Evolutionary conservation across 2,329 filamentous ascomycete genomes (phyloP), one percentile per base, ranked within the genome.

Genomic region (Beauveria australis): DNA sequence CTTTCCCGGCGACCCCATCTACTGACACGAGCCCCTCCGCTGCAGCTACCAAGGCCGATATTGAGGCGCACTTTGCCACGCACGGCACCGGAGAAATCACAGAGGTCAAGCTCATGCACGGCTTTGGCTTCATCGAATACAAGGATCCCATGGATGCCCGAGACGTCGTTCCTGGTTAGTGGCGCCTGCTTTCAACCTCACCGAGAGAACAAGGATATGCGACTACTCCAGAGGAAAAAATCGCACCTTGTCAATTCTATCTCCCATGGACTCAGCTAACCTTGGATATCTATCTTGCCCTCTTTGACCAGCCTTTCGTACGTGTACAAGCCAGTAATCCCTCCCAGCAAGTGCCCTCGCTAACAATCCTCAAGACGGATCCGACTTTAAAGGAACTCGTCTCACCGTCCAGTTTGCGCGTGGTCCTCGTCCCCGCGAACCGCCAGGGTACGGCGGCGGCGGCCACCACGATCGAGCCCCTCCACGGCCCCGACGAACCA

Each of bases 31-130:
- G 71, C 46, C 44, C 26, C 71, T 73, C 70, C 49, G 73, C 71
- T 74, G 74, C 79, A 95, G 92, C 91, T 79, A 97, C 92, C 77
- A 97, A 97, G 81, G 87, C 90, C 77, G 93, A 99, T 75, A 89
- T 99, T 75, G 92, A 97, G 79, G 86, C 87, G 70, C 93, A 97
- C 77, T 99, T 99, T 79, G 88, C 88, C 75, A 91, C 87, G 72
- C 92, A 97, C 86, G 94, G 93, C 73, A 93, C 92, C 69, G 94
- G 94, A 75, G 92, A 96, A 75, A 97, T 99, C 74, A 94, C 89
- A 68, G 94, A 99, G 80, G 93, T 99, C 80, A 99, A 99, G 82
- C 86, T 99, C 66, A 99, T 99, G 94, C 97, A 96, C 74, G 94
- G 94, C 72, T 99, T 99, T 74, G 94, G 94, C 74, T 99, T 99